Evolutionary conservation across 2,329 filamentous ascomycete genomes (phyloP), one percentile per base, ranked within the genome.

Genomic region (Epichloe sylvatica): DNA sequence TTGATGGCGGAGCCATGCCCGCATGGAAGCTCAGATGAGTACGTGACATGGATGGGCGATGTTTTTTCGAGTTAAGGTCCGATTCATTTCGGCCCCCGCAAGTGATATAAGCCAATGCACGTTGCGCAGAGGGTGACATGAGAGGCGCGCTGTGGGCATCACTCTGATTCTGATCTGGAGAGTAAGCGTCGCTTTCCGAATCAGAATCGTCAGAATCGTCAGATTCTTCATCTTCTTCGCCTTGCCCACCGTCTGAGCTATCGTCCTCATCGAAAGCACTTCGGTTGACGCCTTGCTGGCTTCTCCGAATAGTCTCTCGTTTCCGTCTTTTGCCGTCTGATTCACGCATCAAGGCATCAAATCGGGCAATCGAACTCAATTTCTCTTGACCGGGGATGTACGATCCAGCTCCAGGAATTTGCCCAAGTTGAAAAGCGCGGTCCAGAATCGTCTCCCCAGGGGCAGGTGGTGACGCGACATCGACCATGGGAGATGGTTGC

Each of bases 401-500:
- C 7, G 66, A 64, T 11, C 80, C 77, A 2, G 76, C 76, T 5
- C 80, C 80, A 15, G 80, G 80, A 35, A 83, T 81, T 51, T 69
- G 78, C 8, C 76, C 71, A 64, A 83, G 64, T 56, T 81, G 77
- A 56, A 84, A 83, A 0, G 80, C 80, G 38, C 80, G 67, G 59
- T 84, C 80, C n/a, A 83, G 62, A 47, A 84, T 83, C 0, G 80
- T 82, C 62, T 84, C 80, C 15, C 80, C 71, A 2, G 75, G 76
- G 0, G 63, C 65, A 2, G 75, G 73, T 0, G 77, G 76, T 0
- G 76, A 74, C 56, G 69, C 71, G 1, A 72, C 71, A 39, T 71
- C 66, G 2, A 68, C 56, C 8, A 70, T 58, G 12, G 64, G 60
- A 12, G 34, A 45, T 9, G 59, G 57, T 17, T 65, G 62, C 4